Evolutionary conservation across 2,329 filamentous ascomycete species (phyloP), one percentile per base, ranked within the genome.

Genomic region (Cercospora zeae-maydis): DNA sequence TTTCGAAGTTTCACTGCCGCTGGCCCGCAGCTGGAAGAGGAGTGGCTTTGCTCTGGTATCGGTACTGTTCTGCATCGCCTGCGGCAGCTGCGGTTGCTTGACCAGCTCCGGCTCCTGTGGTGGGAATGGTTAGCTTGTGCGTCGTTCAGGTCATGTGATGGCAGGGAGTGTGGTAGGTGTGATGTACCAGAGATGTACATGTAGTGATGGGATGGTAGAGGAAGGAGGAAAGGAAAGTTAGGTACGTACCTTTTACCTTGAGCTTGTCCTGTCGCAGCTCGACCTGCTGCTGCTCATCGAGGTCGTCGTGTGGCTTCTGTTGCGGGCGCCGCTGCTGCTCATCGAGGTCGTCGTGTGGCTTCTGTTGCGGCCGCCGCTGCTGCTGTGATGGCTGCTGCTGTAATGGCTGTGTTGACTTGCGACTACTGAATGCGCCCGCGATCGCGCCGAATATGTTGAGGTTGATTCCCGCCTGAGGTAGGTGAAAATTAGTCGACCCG

Each of bases 401-500:
- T 53, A 21, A 21, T 57, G 54, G 27, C 75, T 53, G 49, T 59
- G 19, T 68, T 70, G 58, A 72, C 67, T 62, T 75, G 75, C 57
- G 68, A 72, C 13, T 69, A 71, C 65, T 74, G 65, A 76, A 76
- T 14, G 70, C 70, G 37, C 75, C 75, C 27, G 71, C 65, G 37
- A 76, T 42, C 6, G 74, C 75, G 51, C 72, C 75, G 63, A 75
- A 75, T 59, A 76, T 64, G 67, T 76, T 76, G 16, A 76, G 67
- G 53, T 76, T 76, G 24, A 76, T 63, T n/a, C 74, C 74, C 31
- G 73, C 74, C 75, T 76, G 37, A 6, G 16, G 8, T 36, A n/a
- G 24, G 2, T 19, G 1, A 57, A 31, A 34, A 16, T 7, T 13
- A 24, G 36, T 36, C 36, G 52, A 16, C 10, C 11, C 2, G 2